Evolutionary conservation across 768 basidiomycete genomes (phyloP).

Genomic region (Amanita fuliginea): DNA sequence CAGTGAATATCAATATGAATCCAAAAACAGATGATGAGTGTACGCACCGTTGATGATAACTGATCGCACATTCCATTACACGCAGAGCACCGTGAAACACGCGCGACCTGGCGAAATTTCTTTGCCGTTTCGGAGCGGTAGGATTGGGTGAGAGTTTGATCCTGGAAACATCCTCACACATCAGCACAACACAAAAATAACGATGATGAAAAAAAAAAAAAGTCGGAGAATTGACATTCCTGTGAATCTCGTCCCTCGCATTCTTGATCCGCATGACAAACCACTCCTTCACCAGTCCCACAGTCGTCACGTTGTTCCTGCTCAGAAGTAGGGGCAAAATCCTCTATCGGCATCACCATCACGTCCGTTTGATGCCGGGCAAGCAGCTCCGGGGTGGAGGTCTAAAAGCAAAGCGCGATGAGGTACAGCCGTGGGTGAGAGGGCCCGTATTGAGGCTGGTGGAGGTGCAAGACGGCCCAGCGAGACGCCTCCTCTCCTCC

Average conservation of each 20-base stretch:
- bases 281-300: conserved; percentile 66
- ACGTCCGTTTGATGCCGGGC: conserved; percentile 64
- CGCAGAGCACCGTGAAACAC: conserved; percentile 91
- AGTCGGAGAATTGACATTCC: conserved; percentile 59
- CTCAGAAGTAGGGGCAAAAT: conserved; percentile 72
- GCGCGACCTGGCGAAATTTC: conserved; percentile 35
- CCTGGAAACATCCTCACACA: no score
- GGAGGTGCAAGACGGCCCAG: no score
- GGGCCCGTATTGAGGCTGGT: no score
- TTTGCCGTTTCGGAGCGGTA: no score
- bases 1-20: background rate
- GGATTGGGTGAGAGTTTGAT: no score
- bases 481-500: no score
- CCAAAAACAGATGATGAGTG: background rate
- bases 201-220: no score
- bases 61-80: conserved; percentile 96
- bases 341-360: conserved; percentile 50
- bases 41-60: conserved; percentile 84
- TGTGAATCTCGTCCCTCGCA: conserved; percentile 67
- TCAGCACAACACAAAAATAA: no score
- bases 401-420: conserved; percentile 82
- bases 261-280: conserved; percentile 68
- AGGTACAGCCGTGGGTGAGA: conserved; percentile 18
- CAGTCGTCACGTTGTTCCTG: conserved; percentile 80
- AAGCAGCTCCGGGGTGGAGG: conserved; percentile 67